Conservation (phyloP, 192 early-diverging fungal species). For the Linnemannia hyalina region DNA sequence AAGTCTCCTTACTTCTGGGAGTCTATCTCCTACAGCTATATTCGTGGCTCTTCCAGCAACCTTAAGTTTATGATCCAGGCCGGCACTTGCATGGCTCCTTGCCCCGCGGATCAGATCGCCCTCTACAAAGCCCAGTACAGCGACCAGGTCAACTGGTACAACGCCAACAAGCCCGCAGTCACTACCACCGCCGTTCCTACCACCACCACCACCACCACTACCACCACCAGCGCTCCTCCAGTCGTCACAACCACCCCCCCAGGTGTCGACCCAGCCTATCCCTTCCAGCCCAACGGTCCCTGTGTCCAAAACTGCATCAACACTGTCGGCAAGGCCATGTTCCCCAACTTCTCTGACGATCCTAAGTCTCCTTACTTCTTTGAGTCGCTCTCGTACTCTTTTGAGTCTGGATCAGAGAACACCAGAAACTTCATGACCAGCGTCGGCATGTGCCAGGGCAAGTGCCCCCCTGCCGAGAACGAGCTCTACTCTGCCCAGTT, state of each 20-base stretch:
- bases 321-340: constrained; percentile 20
- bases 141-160: constrained; percentile 22
- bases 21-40: constrained; percentile 27
- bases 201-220: not conserved
- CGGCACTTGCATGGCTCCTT: constrained; percentile 22
- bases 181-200: not conserved
- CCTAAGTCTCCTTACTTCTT: constrained; percentile 44
- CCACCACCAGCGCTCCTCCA: not conserved
- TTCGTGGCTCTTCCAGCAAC: constrained; percentile 19
- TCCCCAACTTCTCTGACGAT: constrained; percentile 39
- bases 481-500: constrained; percentile 20
- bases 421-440: constrained; percentile 27
- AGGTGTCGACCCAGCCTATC: constrained; percentile 11
- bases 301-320: constrained; percentile 27
- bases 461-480: constrained; percentile 10
- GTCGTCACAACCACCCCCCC: constrained; percentile 5
- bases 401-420: constrained; percentile 25
- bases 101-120: constrained; percentile 17
- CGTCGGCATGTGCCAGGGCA: constrained; percentile 24
- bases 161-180: not conserved
- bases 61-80: constrained; percentile 19
- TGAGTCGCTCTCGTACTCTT: constrained; percentile 21
- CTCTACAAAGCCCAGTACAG: constrained; percentile 22
- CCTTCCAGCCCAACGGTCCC: constrained; percentile 39
- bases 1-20: constrained; percentile 37